Evolutionary conservation across 495 filamentous ascomycete genomes (phyloP).

Genomic region (Penicillium arizonense): DNA sequence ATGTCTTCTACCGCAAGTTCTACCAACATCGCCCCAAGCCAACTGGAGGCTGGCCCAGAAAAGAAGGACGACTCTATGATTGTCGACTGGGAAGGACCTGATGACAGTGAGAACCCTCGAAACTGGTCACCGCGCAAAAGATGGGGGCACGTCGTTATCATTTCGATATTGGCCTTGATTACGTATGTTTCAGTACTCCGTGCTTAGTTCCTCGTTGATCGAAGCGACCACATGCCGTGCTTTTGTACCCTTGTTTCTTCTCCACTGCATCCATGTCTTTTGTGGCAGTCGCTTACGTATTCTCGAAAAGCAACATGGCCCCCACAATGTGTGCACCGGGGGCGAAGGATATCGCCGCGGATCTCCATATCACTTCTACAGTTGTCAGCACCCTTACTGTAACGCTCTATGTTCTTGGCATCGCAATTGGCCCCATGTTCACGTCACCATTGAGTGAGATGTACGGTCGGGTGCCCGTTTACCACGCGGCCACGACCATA

Average conservation of each 20-base stretch:
- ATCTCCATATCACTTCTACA: constrained; percentile 13
- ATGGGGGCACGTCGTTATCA: constrained; percentile 13
- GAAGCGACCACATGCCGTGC: too few relatives aligned
- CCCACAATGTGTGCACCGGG: constrained; percentile 32
- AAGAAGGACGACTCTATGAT: constrained; percentile 5
- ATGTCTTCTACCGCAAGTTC: neutral
- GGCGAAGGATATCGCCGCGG: constrained; percentile 3
- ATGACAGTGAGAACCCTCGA: constrained; percentile 60
- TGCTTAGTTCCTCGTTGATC: too few relatives aligned
- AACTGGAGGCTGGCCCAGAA: constrained; percentile 5
- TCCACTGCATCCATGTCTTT: neutral
- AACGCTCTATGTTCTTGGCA: constrained; percentile 39
- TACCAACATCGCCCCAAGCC: neutral
- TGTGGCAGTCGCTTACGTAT: constrained; percentile 4
- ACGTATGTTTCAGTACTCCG: constrained; percentile 10
- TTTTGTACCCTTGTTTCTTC: constrained; percentile 8
- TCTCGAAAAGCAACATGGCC: constrained; percentile 19
- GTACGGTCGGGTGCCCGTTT: constrained; percentile 35
- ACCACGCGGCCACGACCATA: constrained; percentile 41
- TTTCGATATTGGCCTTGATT: constrained; percentile 14
- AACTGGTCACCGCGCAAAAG: constrained; percentile 50
- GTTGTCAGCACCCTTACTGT: constrained; percentile 21
- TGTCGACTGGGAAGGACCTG: constrained; percentile 38
- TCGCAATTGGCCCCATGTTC: constrained; percentile 36
- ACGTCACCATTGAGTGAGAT: constrained; percentile 42